Evolutionary conservation across 257 asterid species (phyloP), one percentile per base, ranked within the genome.

Genomic region (Anisodus acutangulus): DNA sequence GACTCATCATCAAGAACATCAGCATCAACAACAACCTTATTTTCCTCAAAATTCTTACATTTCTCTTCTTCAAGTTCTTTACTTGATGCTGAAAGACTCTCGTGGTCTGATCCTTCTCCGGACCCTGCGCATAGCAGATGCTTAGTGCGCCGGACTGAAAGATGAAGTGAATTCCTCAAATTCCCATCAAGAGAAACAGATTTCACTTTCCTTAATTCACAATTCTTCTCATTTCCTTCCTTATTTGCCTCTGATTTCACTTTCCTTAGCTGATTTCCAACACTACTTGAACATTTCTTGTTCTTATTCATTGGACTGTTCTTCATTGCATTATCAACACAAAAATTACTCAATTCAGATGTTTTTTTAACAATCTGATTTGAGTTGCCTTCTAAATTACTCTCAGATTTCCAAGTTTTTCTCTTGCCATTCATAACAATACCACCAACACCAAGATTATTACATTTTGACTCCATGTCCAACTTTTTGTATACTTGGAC

Each of bases 401-500:
- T 83, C 82, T 91, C 95, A 6, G 97, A 89, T 90, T 92, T 95
- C 98, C 97, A 93, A 0, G 92, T 92, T 78, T 89, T 95, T n/a
- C 98, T 90, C 90, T 91, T 95, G 41, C 93, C 91, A 72, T 83
- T 80, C 10, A 64, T 49, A 8, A 84, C 87, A 57, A 15, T 13
- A 78, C 79, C 9, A 51, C 41, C 62, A 78, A 62, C 84, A 81
- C 9, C 59, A 81, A 66, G 76, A 3, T 89, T 91, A 4, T 89
- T 93, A 89, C 87, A 91, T 87, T 91, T 94, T 26, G 93, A 84
- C 82, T 78, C 79, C 87, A 62, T 17, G 16, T 63, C 83, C 43
- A 76, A 79, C 51, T 86, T 91, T 37, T 87, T 86, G 57, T 91
- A 84, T 86, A 76, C 84, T 88, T 87, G 83, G 17, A 79, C 91